A percentile compares a stretch with the other conserved stretches of the same genome.
phyloP scores from a whole-genome alignment of 2,329 filamentous ascomycete species.

The Neofusicoccum cordaticola region DNA sequence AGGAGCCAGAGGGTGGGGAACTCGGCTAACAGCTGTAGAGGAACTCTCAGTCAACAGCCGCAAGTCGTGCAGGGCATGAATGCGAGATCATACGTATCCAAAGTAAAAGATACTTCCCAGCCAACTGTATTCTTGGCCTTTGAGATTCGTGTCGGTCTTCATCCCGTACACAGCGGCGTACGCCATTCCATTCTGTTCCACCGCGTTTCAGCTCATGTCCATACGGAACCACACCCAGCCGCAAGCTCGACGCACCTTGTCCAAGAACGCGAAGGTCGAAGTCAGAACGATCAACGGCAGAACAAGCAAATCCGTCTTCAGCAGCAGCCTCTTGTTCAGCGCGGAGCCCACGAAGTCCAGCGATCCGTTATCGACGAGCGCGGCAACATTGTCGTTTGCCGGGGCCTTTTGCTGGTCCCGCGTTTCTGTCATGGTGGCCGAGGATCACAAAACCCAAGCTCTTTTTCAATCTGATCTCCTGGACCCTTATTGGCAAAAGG shows the following conservation, averaged over 20 bases:
- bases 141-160: conserved; percentile 19
- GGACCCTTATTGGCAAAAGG: not conserved
- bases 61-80: too few species aligned
- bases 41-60: not conserved
- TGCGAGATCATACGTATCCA: not conserved
- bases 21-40: conserved; percentile 13
- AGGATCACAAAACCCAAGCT: not conserved
- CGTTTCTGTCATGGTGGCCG: not conserved
- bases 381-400: not conserved
- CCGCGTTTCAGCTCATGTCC: not conserved
- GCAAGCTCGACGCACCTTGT: not conserved
- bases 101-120: conserved; percentile 21
- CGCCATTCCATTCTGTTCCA: not conserved
- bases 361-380: not conserved
- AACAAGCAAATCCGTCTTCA: not conserved
- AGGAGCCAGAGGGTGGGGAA: conserved; percentile 68
- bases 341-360: not conserved
- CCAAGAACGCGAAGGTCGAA: not conserved
- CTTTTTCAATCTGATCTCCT: not conserved
- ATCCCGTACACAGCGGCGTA: conserved; percentile 20
- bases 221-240: too few species aligned
- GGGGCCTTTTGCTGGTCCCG: not conserved
- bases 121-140: conserved; percentile 19
- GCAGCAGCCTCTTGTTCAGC: conserved; percentile 56
- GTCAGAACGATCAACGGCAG: not conserved